Conservation (phyloP, 805 yeast species). For the Candida sanyiensis region DNA sequence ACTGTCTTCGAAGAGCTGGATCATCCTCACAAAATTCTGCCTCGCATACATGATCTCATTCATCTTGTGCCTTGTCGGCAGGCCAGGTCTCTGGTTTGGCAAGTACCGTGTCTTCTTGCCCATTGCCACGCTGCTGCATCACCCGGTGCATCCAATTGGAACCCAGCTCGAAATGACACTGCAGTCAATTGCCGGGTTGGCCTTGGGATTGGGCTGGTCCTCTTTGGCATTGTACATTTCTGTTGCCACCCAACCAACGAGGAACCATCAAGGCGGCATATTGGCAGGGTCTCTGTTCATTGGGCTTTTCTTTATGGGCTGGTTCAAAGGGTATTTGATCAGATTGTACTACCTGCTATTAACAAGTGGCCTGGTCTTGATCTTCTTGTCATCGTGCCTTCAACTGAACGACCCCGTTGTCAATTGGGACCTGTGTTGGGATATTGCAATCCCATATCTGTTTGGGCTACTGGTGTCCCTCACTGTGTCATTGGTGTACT, state of each 20-base stretch:
- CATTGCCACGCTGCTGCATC: constrained; percentile 38
- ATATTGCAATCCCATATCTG: constrained; percentile 39
- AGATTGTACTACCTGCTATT: constrained; percentile 35
- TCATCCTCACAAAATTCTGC: constrained; percentile 15
- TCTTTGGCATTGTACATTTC: constrained; percentile 38
- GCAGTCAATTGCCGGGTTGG: constrained; percentile 34
- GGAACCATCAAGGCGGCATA: constrained; percentile 41
- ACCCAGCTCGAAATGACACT: constrained; percentile 41
- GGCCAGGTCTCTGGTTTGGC: constrained; percentile 40
- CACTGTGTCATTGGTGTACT: constrained; percentile 29
- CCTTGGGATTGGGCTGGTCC: constrained; percentile 41
- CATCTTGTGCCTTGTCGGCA: constrained; percentile 33
- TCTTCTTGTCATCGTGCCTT: constrained; percentile 27
- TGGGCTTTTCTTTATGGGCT: constrained; percentile 33
- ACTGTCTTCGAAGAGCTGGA: constrained; percentile 14
- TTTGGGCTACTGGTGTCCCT: constrained; percentile 38
- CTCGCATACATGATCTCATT: constrained; percentile 37
- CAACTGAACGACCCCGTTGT: constrained; percentile 24
- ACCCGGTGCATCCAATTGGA: constrained; percentile 42
- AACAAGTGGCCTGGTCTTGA: constrained; percentile 32
- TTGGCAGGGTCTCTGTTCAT: constrained; percentile 36
- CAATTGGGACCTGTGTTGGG: constrained; percentile 34
- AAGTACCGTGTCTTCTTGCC: constrained; percentile 36
- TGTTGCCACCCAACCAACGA: constrained; percentile 34
- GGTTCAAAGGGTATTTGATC: constrained; percentile 37